Evolutionary conservation across 768 basidiomycete genomes (phyloP), one percentile per base, ranked within the genome.

Genomic region (Asterophora parasitica): DNA sequence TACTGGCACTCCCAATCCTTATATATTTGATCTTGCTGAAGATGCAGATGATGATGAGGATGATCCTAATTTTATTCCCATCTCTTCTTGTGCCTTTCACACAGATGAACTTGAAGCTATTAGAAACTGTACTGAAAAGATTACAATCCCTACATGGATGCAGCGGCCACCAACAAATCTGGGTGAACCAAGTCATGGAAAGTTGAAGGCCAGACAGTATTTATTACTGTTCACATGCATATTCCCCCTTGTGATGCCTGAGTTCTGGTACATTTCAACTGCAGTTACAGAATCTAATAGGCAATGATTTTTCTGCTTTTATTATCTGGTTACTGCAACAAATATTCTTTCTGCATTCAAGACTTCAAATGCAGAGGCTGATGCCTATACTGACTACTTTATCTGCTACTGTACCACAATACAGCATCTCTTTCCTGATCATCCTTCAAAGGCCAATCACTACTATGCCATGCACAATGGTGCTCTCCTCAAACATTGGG

Each of bases 401-500:
- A 43, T 31, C 32, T 16, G 4, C 4, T 43, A 43, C 32, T 50
- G 58, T 5, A n/a, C 44, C 23, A 13, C 53, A 15, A 52, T 58
- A 2, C 46, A 56, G 28, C 16, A 44, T 0, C 46, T 66, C 7
- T 65, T 61, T 51, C 56, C 42, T 7, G 7, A 31, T 60, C 4
- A 20, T 54, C 10, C 46, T 6, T 57, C 60, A 19, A 49, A 51
- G n/a, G 63, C 65, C 8, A 68, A 68, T 49, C 61, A 66, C 39
- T 64, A 68, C 39, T 68, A 56, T 55, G 65, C 64, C 16, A 61
- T 65, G 65, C 65, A 68, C 35, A 58, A 62, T 57, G 56, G 46
- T 10, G 44, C 49, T 7, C 39, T 59, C 1, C 37, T 68, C 11
- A 64, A 63, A 44, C 58, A 46, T 38, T 68, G 66, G 67, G 65